Evolutionary conservation across 345 rosid species (phyloP).

Genomic region (Lumnitzera littorea): DNA sequence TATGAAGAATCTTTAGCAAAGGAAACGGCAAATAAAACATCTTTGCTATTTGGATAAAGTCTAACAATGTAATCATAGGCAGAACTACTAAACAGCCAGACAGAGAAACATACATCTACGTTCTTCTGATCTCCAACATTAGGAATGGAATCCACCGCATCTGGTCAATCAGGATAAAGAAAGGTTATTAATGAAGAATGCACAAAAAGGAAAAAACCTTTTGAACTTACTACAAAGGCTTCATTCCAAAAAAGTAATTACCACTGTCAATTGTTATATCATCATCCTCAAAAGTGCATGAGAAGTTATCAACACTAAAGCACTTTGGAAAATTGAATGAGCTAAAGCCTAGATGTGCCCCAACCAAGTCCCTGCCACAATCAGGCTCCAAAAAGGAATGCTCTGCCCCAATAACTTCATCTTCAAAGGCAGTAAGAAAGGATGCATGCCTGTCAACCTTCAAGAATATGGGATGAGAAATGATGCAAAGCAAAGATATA

Average conservation of each 20-base stretch:
- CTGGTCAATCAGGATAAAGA: slow-evolving; percentile 5
- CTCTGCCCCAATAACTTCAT: slow-evolving; percentile 17
- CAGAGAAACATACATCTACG: slow-evolving; percentile 10
- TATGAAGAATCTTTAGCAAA: neutral
- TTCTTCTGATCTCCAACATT: slow-evolving; percentile 11
- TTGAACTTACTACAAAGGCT: neutral
- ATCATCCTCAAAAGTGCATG: slow-evolving; percentile 14
- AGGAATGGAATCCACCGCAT: slow-evolving; percentile 18
- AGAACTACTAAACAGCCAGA: neutral
- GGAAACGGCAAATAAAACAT: neutral
- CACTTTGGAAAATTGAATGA: slow-evolving; percentile 13
- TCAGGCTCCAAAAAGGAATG: slow-evolving; percentile 16
- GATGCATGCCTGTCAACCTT: slow-evolving; percentile 19
- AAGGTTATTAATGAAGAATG: neutral
- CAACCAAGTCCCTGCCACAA: slow-evolving; percentile 15
- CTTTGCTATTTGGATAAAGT: neutral
- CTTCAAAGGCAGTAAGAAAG: slow-evolving; percentile 17
- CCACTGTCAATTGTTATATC: slow-evolving; percentile 11
- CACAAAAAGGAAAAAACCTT: neutral
- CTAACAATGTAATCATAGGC: neutral
- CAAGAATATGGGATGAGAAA: slow-evolving; percentile 3
- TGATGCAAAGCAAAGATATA: neutral
- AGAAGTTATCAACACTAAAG: slow-evolving; percentile 16
- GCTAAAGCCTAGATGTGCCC: slow-evolving; percentile 16
- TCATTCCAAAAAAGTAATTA: slow-evolving; percentile 4